Percentiles rank a stretch among this genome's conserved stretches.
These are phyloP conservation scores for Scytalidium sp. DNA, from an alignment of 2,329 filamentous ascomycete genomes.

Conservation along the genomic window DNA sequence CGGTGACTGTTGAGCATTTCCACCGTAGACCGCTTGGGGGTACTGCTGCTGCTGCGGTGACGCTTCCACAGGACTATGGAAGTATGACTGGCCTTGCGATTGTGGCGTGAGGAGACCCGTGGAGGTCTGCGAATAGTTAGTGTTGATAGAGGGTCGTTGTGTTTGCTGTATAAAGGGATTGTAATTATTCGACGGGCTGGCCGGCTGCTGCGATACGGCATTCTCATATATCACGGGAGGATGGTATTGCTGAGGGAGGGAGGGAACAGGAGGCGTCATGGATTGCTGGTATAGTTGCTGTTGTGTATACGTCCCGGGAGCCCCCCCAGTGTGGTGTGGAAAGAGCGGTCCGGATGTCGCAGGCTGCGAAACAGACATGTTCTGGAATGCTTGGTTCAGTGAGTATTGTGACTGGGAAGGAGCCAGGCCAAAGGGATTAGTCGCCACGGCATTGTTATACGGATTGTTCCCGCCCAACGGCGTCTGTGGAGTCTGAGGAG, in stretches of 20 bases:
- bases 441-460: constrained; percentile 29
- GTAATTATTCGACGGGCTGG: constrained; percentile 6
- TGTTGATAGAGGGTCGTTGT: constrained; percentile 19
- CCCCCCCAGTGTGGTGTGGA: constrained; percentile 70
- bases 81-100: constrained; percentile 20
- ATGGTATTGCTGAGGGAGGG: constrained; percentile 26
- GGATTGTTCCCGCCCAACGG: constrained; percentile 20
- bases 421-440: constrained; percentile 66
- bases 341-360: constrained; percentile 61
- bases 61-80: constrained; percentile 21
- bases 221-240: constrained; percentile 25
- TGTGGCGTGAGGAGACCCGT: constrained; percentile 19
- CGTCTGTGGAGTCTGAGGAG: constrained; percentile 53
- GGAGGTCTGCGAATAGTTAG: constrained; percentile 35
- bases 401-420: constrained; percentile 39
- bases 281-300: constrained; percentile 33
- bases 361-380: constrained; percentile 60
- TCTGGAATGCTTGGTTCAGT: constrained; percentile 65
- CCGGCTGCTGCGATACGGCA: constrained; percentile 14
- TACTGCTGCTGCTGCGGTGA: constrained; percentile 33
- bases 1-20: constrained; percentile 13
- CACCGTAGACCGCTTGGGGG: constrained; percentile 12
- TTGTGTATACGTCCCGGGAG: constrained; percentile 35
- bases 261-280: constrained; percentile 28
- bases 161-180: constrained; percentile 15